Evolutionary conservation across 2,329 filamentous ascomycete species (phyloP).

Genomic region (Phialophora tarda): DNA sequence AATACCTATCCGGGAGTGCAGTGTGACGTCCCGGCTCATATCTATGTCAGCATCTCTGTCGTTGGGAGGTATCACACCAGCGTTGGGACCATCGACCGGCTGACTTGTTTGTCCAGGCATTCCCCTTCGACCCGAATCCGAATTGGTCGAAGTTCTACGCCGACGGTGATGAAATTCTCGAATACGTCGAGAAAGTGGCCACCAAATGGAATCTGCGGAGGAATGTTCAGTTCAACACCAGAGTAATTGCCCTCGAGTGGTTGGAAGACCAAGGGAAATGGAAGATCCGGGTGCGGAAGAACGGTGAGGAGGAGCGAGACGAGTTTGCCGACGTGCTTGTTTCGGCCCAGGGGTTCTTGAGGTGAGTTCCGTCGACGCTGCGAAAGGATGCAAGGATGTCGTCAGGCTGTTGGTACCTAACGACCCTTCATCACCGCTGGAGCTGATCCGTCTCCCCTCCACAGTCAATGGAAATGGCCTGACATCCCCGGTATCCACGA

Average conservation of each 20-base stretch:
- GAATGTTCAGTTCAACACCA: slow-evolving; percentile 47
- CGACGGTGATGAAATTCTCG: slow-evolving; percentile 49
- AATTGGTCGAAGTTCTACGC: slow-evolving; percentile 53
- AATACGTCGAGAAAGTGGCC: slow-evolving; percentile 49
- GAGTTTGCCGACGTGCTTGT: slow-evolving; percentile 48
- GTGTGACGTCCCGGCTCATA: slow-evolving; percentile 72
- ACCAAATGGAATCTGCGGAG: slow-evolving; percentile 50
- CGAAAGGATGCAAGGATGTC: neutral
- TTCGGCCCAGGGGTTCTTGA: slow-evolving; percentile 42
- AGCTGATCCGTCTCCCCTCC: neutral
- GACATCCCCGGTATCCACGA: slow-evolving; percentile 40
- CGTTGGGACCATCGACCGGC: slow-evolving; percentile 9
- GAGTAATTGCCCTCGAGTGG: slow-evolving; percentile 50
- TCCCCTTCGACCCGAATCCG: slow-evolving; percentile 50
- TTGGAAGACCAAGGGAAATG: slow-evolving; percentile 47
- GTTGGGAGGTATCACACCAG: neutral
- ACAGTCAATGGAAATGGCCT: slow-evolving; percentile 42
- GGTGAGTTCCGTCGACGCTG: slow-evolving; percentile 17
- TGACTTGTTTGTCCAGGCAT: slow-evolving; percentile 27
- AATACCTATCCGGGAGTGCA: slow-evolving; percentile 50
- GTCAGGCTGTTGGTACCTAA: neutral
- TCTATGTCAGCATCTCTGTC: slow-evolving; percentile 62
- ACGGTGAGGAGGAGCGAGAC: slow-evolving; percentile 38
- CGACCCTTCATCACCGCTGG: too few species aligned
- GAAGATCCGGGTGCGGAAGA: slow-evolving; percentile 45